Evolutionary conservation across 768 basidiomycete genomes (phyloP).

Genomic region (Heimioporus sp.): DNA sequence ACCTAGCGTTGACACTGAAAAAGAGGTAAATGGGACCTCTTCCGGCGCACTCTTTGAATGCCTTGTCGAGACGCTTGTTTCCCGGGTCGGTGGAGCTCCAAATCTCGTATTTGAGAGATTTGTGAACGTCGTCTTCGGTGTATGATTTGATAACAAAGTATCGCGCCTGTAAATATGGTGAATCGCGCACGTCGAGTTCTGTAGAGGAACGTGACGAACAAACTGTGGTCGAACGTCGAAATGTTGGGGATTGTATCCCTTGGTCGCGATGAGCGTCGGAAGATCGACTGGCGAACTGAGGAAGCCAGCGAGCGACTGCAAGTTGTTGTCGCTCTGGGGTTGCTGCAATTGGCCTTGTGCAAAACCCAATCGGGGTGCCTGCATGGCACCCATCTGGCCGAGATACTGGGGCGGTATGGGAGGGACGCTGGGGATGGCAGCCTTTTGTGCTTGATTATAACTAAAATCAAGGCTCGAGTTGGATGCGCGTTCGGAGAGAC

Average conservation of each 20-base stretch:
- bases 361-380: slow-evolving; percentile 41
- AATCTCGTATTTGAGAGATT: slow-evolving; percentile 95
- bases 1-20: slow-evolving; percentile 96
- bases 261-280: slow-evolving; percentile 76
- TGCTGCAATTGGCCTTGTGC: slow-evolving; percentile 26
- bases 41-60: slow-evolving; percentile 92
- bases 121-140: slow-evolving; percentile 99
- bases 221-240: slow-evolving; percentile 82
- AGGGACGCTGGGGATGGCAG: slow-evolving; percentile 61
- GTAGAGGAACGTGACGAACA: slow-evolving; percentile 43
- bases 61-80: slow-evolving; percentile 95
- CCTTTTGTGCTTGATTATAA: slow-evolving; percentile 43
- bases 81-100: slow-evolving; percentile 98
- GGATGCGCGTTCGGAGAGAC: slow-evolving; percentile 54
- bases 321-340: slow-evolving; percentile 23
- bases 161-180: slow-evolving; percentile 57
- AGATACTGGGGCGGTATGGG: slow-evolving; percentile 73
- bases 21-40: slow-evolving; percentile 96
- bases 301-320: slow-evolving; percentile 47
- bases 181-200: background rate
- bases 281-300: slow-evolving; percentile 77
- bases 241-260: slow-evolving; percentile 86
- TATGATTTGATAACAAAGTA: slow-evolving; percentile 99
- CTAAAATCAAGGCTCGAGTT: slow-evolving; percentile 69
- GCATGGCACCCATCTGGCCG: slow-evolving; percentile 44